phyloP scores from a whole-genome alignment of 345 rosid genomes.

The Angophora floribunda region DNA sequence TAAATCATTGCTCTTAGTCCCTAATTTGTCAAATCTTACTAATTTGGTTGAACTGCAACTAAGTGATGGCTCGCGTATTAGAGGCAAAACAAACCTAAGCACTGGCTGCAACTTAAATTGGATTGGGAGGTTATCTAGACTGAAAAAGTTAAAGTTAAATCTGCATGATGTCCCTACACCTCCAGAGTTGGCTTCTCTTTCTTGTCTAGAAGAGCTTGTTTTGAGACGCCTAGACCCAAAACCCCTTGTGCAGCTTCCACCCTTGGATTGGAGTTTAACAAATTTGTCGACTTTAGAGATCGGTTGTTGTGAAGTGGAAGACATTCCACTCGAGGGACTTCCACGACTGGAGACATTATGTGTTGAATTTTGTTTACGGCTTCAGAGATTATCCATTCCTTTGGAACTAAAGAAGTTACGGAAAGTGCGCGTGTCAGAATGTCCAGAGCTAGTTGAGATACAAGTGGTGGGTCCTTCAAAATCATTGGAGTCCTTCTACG shows the following conservation, averaged over 20 bases:
- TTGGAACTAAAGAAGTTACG: background rate
- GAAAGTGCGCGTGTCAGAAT: background rate
- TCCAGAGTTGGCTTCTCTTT: background rate
- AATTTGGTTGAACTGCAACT: background rate
- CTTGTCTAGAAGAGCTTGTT: background rate
- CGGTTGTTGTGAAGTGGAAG: background rate
- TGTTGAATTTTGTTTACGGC: background rate
- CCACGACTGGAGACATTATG: background rate
- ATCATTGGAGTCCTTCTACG: rapidly evolving
- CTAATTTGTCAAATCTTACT: background rate
- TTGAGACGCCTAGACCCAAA: background rate
- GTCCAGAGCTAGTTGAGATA: background rate
- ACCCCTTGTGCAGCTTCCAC: background rate
- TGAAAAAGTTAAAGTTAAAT: background rate
- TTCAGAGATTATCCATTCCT: background rate
- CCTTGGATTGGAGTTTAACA: background rate
- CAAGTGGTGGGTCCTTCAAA: background rate
- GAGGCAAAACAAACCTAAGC: background rate
- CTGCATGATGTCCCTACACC: background rate
- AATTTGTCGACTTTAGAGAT: background rate
- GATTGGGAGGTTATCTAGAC: background rate
- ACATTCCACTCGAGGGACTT: background rate
- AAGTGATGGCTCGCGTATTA: background rate
- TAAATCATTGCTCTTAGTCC: background rate
- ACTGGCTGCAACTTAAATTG: background rate